Base-by-base conservation (phyloP, 148 eudicot species). In the Camellia sinensis region DNA sequence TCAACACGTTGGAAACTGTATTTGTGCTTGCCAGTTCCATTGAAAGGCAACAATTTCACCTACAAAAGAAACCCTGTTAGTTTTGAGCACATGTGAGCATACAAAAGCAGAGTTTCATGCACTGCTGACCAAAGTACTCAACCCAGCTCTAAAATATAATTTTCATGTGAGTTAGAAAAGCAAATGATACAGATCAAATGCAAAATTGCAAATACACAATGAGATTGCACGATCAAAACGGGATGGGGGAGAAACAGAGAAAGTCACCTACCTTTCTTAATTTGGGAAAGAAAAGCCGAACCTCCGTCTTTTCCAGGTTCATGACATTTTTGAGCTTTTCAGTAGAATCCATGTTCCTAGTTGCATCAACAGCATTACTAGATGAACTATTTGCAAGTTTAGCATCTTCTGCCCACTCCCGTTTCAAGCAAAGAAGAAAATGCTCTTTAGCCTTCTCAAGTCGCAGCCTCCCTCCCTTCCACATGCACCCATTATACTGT, bases 401-500 rank as follows among this genome's bases (percentile, higher is more conserved):
- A 57, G 91, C 92, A 77, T 91, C 95, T 84, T 91, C 98, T 54
- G 63, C 84, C 99, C 94, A 87, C 76, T 96, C 99, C 71, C 83
- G 84, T 81, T 84, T 83, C 87, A 96, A 68, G 53, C 90, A 89
- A 79, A 85, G 85, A 84, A 88, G 86, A 87, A 90, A 94, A 80
- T 94, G 94, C 77, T 94, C 94, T 82, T 85, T 96, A 56, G 98
- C 98, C 85, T 92, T 94, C 89, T 96, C 99, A 56, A 96, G 94
- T 84, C 86, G 91, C 80, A 96, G 83, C 83, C 84, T 96, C 63
- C 98, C 97, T 80, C 99, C 98, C 82, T 94, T 96, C 99, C 99
- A 96, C 88, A 86, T 82, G 77, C 99, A 96, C 68, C 99, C 99
- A 84, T 92, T 96, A 76, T 96, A 96, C 99, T 96, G 91, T 61